These are phyloP conservation scores for Botrytis porri DNA, from an alignment of 2,329 filamentous ascomycete genomes.

Conservation along the genomic window DNA sequence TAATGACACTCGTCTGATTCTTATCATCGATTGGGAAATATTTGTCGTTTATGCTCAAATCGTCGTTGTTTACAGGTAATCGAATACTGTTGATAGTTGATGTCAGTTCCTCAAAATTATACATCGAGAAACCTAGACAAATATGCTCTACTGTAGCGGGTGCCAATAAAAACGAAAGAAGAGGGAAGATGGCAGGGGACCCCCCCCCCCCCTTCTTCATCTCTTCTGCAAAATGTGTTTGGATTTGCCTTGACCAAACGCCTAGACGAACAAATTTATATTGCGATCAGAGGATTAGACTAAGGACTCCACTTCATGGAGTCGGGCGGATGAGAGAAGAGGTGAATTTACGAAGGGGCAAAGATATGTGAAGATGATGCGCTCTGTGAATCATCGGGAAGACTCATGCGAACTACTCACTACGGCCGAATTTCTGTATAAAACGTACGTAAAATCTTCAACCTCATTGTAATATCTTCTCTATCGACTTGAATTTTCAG, in stretches of 20 bases:
- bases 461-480: too few relatives aligned
- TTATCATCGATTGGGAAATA: not conserved
- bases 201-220: too few relatives aligned
- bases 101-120: not conserved
- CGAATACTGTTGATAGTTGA: not conserved
- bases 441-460: too few relatives aligned
- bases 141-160: not conserved
- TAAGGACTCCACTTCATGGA: not conserved
- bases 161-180: not conserved
- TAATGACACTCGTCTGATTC: not conserved
- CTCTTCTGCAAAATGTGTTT: not conserved
- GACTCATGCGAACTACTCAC: too few relatives aligned
- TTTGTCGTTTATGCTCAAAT: not conserved
- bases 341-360: accelerated
- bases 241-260: not conserved
- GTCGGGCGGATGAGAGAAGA: not conserved
- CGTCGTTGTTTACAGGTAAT: not conserved
- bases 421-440: too few relatives aligned
- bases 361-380: not conserved
- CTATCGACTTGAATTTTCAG: too few relatives aligned
- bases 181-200: not conserved
- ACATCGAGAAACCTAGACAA: not conserved
- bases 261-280: not conserved
- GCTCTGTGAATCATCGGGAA: not conserved
- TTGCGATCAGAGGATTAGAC: not conserved